Base-by-base conservation (phyloP, 202 grass and related monocot species). In the Cymbopogon flexuosus region DNA sequence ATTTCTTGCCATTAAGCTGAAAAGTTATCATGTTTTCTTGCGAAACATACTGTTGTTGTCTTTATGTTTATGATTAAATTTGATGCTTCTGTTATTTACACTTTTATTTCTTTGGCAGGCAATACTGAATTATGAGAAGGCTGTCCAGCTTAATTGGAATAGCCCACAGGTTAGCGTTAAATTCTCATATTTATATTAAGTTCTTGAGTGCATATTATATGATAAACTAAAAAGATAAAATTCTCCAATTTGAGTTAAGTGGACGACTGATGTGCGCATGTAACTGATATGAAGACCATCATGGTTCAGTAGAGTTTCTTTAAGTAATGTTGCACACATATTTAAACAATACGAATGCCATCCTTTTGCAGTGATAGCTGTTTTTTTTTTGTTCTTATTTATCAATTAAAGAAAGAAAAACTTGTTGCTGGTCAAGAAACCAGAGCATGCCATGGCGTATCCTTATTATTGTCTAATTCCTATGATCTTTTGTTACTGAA, bases 81-180 rank as follows among this genome's bases (percentile, higher is more conserved):
- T 58, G 30, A 54, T 49, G 14, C 8, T 33, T 73, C 33, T 27
- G 11, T 49, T 65, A 41, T 77, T 70, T 65, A 43, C 51, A 23
- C n/a, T 54, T 65, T 47, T 3, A 12, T 68, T 66, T 84, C 0
- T 81, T 62, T 65, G 73, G 15, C 77, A 99, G 96, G 90, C 96
- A 79, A 99, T 94, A 88, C 70, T 88, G 83, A 99, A 96, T 65
- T 99, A 99, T 68, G 90, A 93, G 57, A 99, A 91, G 80, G 96
- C 90, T 82, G 96, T 99, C 68, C 90, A 93, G 57, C 96, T 99
- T 41, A 99, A 96, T 76, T 99, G 96, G 96, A 99, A 99, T 87
- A 99, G 92, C 30, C 96, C 96, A 49, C 96, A 99, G 96, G 96
- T 98, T 54, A 84, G 70, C 6, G 16, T 24, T 61, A 68, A 39